Percentiles rank a stretch among this genome's conserved stretches.
Evolutionary conservation across 768 basidiomycete species (phyloP).

Genomic region (Trametes gibbosa): DNA sequence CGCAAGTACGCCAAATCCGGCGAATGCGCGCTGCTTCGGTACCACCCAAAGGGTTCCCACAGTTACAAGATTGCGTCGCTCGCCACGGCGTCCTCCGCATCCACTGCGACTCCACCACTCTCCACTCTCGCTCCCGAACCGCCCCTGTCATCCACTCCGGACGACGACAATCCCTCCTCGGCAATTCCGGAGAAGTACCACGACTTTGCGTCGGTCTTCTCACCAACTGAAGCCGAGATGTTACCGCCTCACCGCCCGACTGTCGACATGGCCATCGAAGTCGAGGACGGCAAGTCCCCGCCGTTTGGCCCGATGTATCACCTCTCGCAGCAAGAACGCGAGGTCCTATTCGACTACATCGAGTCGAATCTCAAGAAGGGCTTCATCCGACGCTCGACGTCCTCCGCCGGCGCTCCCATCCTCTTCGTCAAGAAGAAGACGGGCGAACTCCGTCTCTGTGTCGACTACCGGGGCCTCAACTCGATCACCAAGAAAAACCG

Average conservation of each 20-base stretch:
- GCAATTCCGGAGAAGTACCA: conserved; percentile 22
- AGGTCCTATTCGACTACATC: no score
- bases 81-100: not conserved
- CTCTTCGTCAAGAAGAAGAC: no score
- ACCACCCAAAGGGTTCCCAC: not conserved
- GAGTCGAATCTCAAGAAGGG: no score
- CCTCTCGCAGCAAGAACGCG: no score
- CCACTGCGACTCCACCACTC: not conserved
- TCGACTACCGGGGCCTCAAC: conserved; percentile 32
- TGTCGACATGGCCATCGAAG: conserved; percentile 37
- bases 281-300: conserved; percentile 29
- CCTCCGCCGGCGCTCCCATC: no score
- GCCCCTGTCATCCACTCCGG: not conserved
- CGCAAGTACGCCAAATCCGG: not conserved
- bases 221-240: conserved; percentile 23
- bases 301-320: no score
- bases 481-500: conserved; percentile 32
- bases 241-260: conserved; percentile 32
- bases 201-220: conserved; percentile 31
- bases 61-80: not conserved
- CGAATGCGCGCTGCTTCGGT: not conserved
- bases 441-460: conserved; percentile 27
- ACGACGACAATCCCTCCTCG: not conserved
- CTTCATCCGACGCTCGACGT: no score
- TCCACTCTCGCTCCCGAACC: not conserved